A percentile compares a stretch with the other conserved stretches of the same genome.
Conservation (phyloP, 345 rosid genomes). For the Psidium friedrichsthalianum region DNA sequence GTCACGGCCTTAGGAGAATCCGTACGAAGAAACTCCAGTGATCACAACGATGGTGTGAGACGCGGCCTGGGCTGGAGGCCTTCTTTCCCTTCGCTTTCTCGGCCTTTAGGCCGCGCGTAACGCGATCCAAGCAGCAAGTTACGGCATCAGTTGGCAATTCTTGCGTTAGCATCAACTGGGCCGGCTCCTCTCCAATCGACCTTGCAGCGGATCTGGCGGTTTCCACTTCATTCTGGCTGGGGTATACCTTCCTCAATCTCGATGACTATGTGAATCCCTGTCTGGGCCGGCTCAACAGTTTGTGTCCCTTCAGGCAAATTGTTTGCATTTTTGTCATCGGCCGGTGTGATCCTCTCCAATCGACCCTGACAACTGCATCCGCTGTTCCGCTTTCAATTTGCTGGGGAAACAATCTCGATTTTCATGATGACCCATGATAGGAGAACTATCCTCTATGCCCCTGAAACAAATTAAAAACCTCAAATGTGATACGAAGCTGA, state of each 20-base stretch:
- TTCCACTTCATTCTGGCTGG: too few relatives aligned
- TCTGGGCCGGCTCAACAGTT: too few relatives aligned
- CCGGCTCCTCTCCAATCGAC: background rate
- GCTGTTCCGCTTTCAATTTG: background rate
- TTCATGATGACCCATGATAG: background rate
- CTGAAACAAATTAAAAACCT: too few relatives aligned
- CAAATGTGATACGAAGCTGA: too few relatives aligned
- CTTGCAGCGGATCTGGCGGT: background rate
- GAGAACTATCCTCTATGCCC: background rate
- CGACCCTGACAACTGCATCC: background rate
- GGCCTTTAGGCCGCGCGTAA: background rate
- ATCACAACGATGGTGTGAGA: background rate
- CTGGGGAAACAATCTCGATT: background rate
- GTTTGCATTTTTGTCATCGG: too few relatives aligned
- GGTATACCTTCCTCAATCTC: too few relatives aligned
- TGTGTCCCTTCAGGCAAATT: too few relatives aligned
- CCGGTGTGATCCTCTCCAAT: too few relatives aligned
- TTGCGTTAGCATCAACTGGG: background rate
- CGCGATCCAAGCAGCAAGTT: background rate
- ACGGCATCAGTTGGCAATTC: background rate
- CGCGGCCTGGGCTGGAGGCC: background rate
- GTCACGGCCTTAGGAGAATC: background rate
- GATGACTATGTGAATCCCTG: too few relatives aligned
- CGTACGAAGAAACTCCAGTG: too few relatives aligned
- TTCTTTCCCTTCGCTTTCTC: background rate